Conservation (phyloP, 139 green algal species). For the Zygnema circumcarinatum region DNA sequence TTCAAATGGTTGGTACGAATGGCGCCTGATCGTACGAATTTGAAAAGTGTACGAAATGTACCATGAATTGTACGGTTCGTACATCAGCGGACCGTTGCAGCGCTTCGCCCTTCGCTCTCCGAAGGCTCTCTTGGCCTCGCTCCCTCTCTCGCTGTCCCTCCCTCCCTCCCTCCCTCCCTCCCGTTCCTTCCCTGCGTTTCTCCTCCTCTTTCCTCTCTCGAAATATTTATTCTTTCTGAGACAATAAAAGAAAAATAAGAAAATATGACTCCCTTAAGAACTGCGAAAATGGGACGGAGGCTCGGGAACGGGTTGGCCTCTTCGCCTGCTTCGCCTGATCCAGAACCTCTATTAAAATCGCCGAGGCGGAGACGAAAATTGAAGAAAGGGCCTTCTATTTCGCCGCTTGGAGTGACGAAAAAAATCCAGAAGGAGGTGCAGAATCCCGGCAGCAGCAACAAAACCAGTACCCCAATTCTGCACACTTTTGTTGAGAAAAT, state of each 20-base stretch:
- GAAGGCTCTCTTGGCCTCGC: background rate
- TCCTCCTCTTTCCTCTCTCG: background rate
- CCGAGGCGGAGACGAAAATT: too few relatives aligned
- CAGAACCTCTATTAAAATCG: too few relatives aligned
- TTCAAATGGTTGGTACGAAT: too few relatives aligned
- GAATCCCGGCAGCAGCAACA: background rate
- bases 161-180: background rate
- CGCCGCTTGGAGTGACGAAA: too few relatives aligned
- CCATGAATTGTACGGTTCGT: too few relatives aligned
- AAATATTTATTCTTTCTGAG: background rate
- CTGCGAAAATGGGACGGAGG: background rate
- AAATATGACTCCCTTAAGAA: background rate
- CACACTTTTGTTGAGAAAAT: conserved; percentile 28
- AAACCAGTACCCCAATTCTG: conserved; percentile 24
- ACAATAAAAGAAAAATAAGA: background rate
- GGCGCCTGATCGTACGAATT: too few relatives aligned
- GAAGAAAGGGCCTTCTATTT: too few relatives aligned
- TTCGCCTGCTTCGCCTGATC: too few relatives aligned
- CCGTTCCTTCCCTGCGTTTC: background rate
- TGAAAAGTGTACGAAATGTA: too few relatives aligned
- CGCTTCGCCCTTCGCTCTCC: background rate
- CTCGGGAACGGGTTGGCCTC: too few relatives aligned
- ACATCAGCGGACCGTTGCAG: too few relatives aligned
- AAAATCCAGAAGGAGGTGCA: background rate
- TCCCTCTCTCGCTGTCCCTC: background rate